Percentiles rank a stretch among this genome's conserved stretches.
phyloP scores from a whole-genome alignment of 768 basidiomycete species.

The Pluteus cervinus region DNA sequence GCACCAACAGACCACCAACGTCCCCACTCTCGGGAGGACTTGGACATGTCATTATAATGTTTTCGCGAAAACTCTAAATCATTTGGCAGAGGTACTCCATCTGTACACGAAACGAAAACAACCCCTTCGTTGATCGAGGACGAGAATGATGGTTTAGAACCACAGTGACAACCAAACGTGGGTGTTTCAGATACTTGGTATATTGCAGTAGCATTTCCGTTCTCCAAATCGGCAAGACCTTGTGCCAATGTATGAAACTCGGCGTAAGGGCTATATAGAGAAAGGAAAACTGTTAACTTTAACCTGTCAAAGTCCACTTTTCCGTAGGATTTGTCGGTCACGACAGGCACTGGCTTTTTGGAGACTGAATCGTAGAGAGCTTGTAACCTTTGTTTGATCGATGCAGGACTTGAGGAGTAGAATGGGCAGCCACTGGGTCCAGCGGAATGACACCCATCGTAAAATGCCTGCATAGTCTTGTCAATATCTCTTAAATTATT shows the following conservation, averaged over 20 bases:
- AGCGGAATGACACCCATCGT: slow-evolving; percentile 27
- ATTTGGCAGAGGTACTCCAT: slow-evolving; percentile 24
- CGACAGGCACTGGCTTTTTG: slow-evolving; percentile 26
- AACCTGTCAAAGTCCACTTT: slow-evolving; percentile 29
- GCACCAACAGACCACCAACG: slow-evolving; percentile 22
- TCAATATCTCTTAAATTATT: slow-evolving; percentile 31
- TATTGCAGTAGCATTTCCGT: slow-evolving; percentile 22
- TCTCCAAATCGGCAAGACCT: slow-evolving; percentile 27
- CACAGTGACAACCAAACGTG: slow-evolving; percentile 26
- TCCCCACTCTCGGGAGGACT: slow-evolving; percentile 23
- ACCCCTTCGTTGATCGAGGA: slow-evolving; percentile 11
- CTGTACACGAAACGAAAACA: slow-evolving; percentile 26
- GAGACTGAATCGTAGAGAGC: slow-evolving; percentile 17
- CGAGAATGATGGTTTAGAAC: neutral
- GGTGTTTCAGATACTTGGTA: slow-evolving; percentile 13
- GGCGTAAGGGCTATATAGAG: slow-evolving; percentile 30
- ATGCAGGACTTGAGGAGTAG: slow-evolving; percentile 27
- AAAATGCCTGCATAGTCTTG: slow-evolving; percentile 28
- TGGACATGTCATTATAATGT: slow-evolving; percentile 19
- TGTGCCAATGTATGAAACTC: slow-evolving; percentile 26
- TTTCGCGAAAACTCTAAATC: slow-evolving; percentile 20
- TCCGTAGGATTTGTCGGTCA: slow-evolving; percentile 22
- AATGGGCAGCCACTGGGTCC: slow-evolving; percentile 31
- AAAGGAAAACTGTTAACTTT: slow-evolving; percentile 20
- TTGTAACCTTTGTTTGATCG: slow-evolving; percentile 29